phyloP scores from a whole-genome alignment of 2,329 filamentous ascomycete species.

The Penicillium sclerotiorum region DNA sequence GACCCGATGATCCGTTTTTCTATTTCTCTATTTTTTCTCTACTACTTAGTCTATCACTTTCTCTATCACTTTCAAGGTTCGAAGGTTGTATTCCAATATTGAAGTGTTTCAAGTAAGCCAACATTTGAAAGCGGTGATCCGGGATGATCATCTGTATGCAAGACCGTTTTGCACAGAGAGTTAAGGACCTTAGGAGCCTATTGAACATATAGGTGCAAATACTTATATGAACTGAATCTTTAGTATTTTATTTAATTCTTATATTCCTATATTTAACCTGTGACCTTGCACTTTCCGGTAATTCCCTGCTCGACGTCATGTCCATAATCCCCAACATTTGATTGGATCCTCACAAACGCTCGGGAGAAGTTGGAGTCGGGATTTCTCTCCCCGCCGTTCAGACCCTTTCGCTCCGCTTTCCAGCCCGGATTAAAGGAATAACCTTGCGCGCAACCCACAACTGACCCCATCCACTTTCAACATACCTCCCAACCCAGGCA shows the following conservation, averaged over 20 bases:
- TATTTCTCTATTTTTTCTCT: no score
- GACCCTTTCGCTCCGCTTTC: constrained; percentile 3
- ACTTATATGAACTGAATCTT: no score
- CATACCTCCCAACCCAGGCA: no score
- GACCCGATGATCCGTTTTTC: constrained; percentile 17
- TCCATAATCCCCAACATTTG: constrained; percentile 19
- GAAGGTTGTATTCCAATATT: no score
- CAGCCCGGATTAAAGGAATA: not conserved
- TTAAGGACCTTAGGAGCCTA: no score
- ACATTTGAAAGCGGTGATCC: no score
- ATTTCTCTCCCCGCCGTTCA: constrained; percentile 11
- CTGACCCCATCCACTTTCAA: not conserved
- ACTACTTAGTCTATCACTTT: no score
- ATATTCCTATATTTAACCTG: not conserved
- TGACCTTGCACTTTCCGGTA: constrained; percentile 11
- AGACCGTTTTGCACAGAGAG: no score
- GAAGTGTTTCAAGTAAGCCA: no score
- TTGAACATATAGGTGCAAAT: not conserved
- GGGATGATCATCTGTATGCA: not conserved
- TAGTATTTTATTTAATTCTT: no score
- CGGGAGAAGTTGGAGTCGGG: constrained; percentile 15
- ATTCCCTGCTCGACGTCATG: constrained; percentile 25
- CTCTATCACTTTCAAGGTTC: not conserved
- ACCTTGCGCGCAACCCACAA: not conserved
- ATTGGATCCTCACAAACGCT: constrained; percentile 16